Percentiles rank a stretch among this genome's conserved stretches.
These are phyloP conservation scores for Diaporthe batatas DNA, from an alignment of 2,329 filamentous ascomycete genomes.

Conservation along the genomic window DNA sequence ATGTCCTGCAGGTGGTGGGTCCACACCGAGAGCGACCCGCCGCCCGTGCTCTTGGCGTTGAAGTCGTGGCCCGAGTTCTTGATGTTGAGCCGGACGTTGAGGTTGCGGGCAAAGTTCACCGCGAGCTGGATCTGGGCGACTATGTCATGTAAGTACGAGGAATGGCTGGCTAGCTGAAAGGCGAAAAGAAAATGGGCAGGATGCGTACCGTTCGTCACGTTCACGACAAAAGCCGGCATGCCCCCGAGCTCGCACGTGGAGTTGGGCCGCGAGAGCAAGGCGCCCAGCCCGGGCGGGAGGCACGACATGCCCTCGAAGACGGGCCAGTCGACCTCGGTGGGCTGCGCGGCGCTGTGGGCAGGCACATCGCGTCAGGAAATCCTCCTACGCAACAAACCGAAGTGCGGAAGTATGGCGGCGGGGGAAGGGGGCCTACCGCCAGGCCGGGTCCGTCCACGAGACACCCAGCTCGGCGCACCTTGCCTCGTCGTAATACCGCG, in stretches of 20 bases:
- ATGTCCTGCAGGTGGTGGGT: constrained; percentile 51
- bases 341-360: neutral
- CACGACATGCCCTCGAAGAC: constrained; percentile 34
- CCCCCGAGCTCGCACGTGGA: constrained; percentile 27
- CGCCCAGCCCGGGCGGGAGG: constrained; percentile 28
- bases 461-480: constrained; percentile 18
- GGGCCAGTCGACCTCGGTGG: constrained; percentile 31
- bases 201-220: constrained; percentile 11
- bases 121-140: constrained; percentile 60
- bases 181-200: fast-evolving
- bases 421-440: neutral
- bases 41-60: constrained; percentile 54
- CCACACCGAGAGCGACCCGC: constrained; percentile 54
- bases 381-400: too few species aligned
- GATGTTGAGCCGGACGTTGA: constrained; percentile 63
- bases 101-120: constrained; percentile 60
- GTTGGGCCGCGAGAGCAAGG: constrained; percentile 7
- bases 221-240: constrained; percentile 30
- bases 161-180: fast-evolving
- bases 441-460: constrained; percentile 28
- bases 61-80: constrained; percentile 69
- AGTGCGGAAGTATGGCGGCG: too few species aligned
- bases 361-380: too few species aligned
- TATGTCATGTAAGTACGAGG: neutral
- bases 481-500: constrained; percentile 22